Percentiles rank a stretch among this genome's conserved stretches.
These are phyloP conservation scores for Schizonepeta tenuifolia DNA, from an alignment of 257 asterid genomes.

Conservation along the genomic window DNA sequence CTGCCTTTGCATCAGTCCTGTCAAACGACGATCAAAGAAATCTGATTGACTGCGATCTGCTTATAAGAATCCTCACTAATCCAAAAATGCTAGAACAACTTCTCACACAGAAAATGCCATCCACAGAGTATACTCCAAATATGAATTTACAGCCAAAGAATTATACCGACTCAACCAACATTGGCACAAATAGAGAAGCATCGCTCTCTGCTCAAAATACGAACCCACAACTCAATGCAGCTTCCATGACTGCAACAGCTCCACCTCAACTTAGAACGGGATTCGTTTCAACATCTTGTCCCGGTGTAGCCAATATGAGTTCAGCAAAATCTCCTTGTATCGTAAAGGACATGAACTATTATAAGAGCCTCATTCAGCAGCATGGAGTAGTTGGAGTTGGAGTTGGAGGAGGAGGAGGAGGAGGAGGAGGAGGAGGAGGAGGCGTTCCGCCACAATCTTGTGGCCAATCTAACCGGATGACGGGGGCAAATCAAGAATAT, in stretches of 20 bases:
- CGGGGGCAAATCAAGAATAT: background rate
- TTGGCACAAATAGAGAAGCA: background rate
- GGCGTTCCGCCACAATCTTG: background rate
- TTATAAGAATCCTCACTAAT: background rate
- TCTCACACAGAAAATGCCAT: background rate
- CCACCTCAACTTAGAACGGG: slow-evolving; percentile 4
- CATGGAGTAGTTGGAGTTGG: background rate
- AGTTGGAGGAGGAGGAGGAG: background rate
- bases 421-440: background rate
- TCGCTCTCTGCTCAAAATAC: background rate
- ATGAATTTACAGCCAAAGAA: background rate
- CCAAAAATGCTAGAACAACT: background rate
- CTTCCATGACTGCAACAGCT: background rate
- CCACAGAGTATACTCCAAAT: background rate
- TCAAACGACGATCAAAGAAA: background rate
- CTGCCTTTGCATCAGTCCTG: background rate
- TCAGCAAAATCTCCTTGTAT: background rate
- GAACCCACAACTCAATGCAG: background rate
- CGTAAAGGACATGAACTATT: slow-evolving; percentile 10
- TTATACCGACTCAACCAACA: background rate
- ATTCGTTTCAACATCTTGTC: background rate
- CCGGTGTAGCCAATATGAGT: background rate
- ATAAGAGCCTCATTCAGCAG: slow-evolving; percentile 21
- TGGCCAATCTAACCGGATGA: background rate
- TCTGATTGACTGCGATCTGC: background rate